Evolutionary conservation across 2,329 filamentous ascomycete genomes (phyloP).

Genomic region (Aspergillus candidus): DNA sequence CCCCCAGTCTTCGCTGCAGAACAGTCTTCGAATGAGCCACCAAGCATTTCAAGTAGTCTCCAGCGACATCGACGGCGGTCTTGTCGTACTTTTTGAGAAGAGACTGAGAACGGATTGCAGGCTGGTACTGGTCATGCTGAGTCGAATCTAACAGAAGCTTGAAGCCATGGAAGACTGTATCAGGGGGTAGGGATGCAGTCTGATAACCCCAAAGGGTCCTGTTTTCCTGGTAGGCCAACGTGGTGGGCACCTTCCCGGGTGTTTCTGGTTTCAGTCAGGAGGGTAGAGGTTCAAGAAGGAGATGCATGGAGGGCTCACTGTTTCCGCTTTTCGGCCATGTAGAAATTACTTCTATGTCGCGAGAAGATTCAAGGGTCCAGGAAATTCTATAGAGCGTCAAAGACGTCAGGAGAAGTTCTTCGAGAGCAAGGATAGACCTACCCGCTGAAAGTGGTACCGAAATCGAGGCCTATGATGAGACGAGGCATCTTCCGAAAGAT

Average conservation of each 20-base stretch:
- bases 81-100: slow-evolving; percentile 3
- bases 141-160: slow-evolving; percentile 18
- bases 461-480: slow-evolving; percentile 24
- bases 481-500: not conserved
- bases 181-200: slow-evolving; percentile 9
- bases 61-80: slow-evolving; percentile 3
- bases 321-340: slow-evolving; percentile 23
- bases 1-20: slow-evolving; percentile 9
- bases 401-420: not conserved
- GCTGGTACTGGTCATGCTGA: slow-evolving; percentile 4
- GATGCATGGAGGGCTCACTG: slow-evolving; percentile 8
- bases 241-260: slow-evolving; percentile 17
- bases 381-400: slow-evolving; percentile 9
- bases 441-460: slow-evolving; percentile 29
- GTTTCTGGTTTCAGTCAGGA: slow-evolving; percentile 9
- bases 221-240: slow-evolving; percentile 8
- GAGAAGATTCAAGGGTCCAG: slow-evolving; percentile 12
- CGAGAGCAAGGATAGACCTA: slow-evolving; percentile 1
- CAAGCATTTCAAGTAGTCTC: slow-evolving; percentile 8
- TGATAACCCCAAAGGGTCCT: slow-evolving; percentile 20
- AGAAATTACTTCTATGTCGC: slow-evolving; percentile 16
- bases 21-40: slow-evolving; percentile 3
- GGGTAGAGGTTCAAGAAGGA: not conserved
- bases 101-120: not conserved
- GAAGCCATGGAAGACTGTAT: slow-evolving; percentile 20